Percentiles rank a stretch among this genome's conserved stretches.
phyloP scores from a whole-genome alignment of 2,329 filamentous ascomycete genomes.

The Penicillium sp. region DNA sequence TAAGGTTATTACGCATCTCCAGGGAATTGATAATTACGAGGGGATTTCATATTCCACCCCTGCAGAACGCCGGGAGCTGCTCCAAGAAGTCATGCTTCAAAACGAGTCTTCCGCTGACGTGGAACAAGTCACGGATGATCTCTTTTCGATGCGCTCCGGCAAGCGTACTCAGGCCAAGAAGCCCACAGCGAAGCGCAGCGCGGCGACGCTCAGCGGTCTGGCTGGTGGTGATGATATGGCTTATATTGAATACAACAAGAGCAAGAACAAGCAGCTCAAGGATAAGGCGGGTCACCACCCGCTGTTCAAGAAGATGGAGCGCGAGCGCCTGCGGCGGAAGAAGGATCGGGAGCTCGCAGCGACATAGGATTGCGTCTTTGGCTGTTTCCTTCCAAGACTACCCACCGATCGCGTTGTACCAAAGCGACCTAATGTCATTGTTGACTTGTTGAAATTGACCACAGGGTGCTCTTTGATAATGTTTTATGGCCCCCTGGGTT shows the following conservation, averaged over 20 bases:
- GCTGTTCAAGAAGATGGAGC: constrained; percentile 65
- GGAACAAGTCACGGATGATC: constrained; percentile 67
- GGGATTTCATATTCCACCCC: constrained; percentile 77
- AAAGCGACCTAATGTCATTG: too few relatives aligned
- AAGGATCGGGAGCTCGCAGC: constrained; percentile 40
- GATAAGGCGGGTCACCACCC: constrained; percentile 58
- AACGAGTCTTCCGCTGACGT: constrained; percentile 71
- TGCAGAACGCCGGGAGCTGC: constrained; percentile 75
- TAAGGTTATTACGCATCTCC: constrained; percentile 95
- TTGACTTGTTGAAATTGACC: too few relatives aligned
- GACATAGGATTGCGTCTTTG: too few relatives aligned
- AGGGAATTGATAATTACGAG: constrained; percentile 81
- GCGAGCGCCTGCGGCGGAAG: constrained; percentile 59
- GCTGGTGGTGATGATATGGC: constrained; percentile 96
- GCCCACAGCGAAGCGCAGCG: constrained; percentile 69
- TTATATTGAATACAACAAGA: constrained; percentile 82
- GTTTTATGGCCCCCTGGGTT: too few relatives aligned
- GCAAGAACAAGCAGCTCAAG: constrained; percentile 65
- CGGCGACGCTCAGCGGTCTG: constrained; percentile 78
- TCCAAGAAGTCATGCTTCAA: constrained; percentile 85
- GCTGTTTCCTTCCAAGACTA: too few relatives aligned
- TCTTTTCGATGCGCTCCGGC: constrained; percentile 59
- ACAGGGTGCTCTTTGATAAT: too few relatives aligned
- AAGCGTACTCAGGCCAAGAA: constrained; percentile 45
- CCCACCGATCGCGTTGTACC: too few relatives aligned